These are phyloP conservation scores for Cadophora sp. DNA, from an alignment of 2,329 filamentous ascomycete species.

Conservation along the genomic window DNA sequence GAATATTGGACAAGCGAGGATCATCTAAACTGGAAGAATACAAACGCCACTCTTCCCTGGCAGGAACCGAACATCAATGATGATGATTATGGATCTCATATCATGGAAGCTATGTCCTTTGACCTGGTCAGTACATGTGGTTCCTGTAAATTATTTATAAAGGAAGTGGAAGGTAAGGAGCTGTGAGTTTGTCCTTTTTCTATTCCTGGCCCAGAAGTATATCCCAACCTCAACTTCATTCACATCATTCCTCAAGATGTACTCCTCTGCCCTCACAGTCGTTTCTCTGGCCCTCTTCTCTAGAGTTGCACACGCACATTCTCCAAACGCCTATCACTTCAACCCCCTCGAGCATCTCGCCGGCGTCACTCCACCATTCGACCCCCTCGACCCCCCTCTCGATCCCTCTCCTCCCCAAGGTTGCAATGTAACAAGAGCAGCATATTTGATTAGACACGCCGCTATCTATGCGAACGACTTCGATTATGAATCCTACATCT, in stretches of 20 bases:
- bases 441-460: slow-evolving; percentile 56
- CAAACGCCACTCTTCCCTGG: slow-evolving; percentile 9
- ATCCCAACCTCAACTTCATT: neutral
- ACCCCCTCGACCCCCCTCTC: slow-evolving; percentile 53
- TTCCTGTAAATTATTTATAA: neutral
- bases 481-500: slow-evolving; percentile 57
- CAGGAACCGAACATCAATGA: slow-evolving; percentile 4
- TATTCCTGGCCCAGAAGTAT: neutral
- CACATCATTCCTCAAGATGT: neutral
- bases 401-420: slow-evolving; percentile 55
- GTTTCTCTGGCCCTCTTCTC: slow-evolving; percentile 23
- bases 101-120: neutral
- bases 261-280: slow-evolving; percentile 21
- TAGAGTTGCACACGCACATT: slow-evolving; percentile 20
- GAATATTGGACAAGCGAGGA: slow-evolving; percentile 5
- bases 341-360: slow-evolving; percentile 56
- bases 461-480: slow-evolving; percentile 60
- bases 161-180: neutral
- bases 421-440: slow-evolving; percentile 56
- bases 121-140: neutral
- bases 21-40: slow-evolving; percentile 8
- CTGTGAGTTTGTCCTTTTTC: neutral
- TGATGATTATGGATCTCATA: neutral
- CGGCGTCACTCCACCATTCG: slow-evolving; percentile 57
- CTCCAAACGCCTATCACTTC: slow-evolving; percentile 47